Base-by-base conservation (phyloP, 805 yeast genomes). In the Hanseniaspora singularis region DNA sequence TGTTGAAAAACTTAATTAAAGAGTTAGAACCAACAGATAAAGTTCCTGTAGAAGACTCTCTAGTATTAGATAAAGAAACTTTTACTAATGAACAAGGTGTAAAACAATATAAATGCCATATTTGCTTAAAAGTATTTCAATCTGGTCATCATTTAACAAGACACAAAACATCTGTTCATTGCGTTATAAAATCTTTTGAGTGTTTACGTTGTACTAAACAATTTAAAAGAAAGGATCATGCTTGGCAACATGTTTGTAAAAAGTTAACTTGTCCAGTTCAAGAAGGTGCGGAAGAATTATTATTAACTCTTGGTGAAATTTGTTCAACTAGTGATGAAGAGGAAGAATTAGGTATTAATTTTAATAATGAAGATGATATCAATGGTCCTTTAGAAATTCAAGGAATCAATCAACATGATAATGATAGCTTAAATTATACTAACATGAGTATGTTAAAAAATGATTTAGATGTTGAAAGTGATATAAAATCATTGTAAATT, bases 81-180 rank as follows among this genome's bases (percentile, higher is more conserved):
- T 52, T 63, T 18, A 53, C 59, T 11, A 58, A 63, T 6, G 62
- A 61, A 32, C 57, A 55, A 40, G 65, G 65, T 12, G 22, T 32
- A 12, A 63, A 62, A 51, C 57, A 60, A 22, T 63, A 63, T 39
- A 56, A 61, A 20, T 63, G 66, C 42, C 62, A 58, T 48, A 64
- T 59, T 42, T 63, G 66, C 53, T 57, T 57, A 27, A 55, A 65
- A 38, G 62, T 61, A 46, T 63, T 63, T 42, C 60, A 64, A 1
- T 62, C 65, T 1, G 66, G 66, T 5, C 66, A 63, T 46, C 66
- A 63, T 51, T 51, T 63, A 23, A 63, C 66, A 31, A 59, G 66
- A 41, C 66, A 63, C 49, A 63, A 63, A 50, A 63, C 62, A 44
- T 62, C 65, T 3, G 66, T 63, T 24, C 66, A 63, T 51, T 61